Conservation (phyloP, 371 early-diverging fungal species). For the Mortierella sp. region DNA sequence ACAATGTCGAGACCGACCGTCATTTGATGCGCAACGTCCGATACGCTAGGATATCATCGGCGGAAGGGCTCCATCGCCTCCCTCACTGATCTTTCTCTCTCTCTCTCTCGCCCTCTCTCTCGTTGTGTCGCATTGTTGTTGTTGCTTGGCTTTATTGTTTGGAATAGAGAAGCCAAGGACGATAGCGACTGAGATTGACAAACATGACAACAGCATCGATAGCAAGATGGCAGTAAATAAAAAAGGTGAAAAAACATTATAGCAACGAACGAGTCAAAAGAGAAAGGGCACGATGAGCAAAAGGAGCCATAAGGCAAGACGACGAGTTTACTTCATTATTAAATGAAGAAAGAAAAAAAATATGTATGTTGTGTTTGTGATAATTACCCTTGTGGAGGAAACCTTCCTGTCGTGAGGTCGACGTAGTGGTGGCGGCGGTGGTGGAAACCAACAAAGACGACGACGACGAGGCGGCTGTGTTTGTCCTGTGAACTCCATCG, state of each 20-base stretch:
- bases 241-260: neutral
- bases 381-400: slow-evolving; percentile 33
- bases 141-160: slow-evolving; percentile 1
- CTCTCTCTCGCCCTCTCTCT: slow-evolving; percentile 15
- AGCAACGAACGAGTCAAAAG: neutral
- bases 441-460: slow-evolving; percentile 5
- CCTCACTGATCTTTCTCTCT: slow-evolving; percentile 5
- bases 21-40: slow-evolving; percentile 8
- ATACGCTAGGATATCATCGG: slow-evolving; percentile 2
- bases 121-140: neutral
- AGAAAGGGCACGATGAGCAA: neutral
- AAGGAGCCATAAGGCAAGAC: neutral
- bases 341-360: slow-evolving; percentile 2
- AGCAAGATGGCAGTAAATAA: neutral
- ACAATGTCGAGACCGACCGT: neutral
- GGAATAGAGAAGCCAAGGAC: slow-evolving; percentile 1
- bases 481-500: neutral
- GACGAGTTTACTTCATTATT: neutral
- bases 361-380: neutral
- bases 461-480: slow-evolving; percentile 6
- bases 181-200: slow-evolving; percentile 12
- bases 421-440: too few species aligned
- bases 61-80: neutral
- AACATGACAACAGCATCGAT: slow-evolving; percentile 7
- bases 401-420: slow-evolving; percentile 5